These are phyloP conservation scores for Phlebiopsis flavidoalba DNA, from an alignment of 768 basidiomycete genomes.

Conservation along the genomic window DNA sequence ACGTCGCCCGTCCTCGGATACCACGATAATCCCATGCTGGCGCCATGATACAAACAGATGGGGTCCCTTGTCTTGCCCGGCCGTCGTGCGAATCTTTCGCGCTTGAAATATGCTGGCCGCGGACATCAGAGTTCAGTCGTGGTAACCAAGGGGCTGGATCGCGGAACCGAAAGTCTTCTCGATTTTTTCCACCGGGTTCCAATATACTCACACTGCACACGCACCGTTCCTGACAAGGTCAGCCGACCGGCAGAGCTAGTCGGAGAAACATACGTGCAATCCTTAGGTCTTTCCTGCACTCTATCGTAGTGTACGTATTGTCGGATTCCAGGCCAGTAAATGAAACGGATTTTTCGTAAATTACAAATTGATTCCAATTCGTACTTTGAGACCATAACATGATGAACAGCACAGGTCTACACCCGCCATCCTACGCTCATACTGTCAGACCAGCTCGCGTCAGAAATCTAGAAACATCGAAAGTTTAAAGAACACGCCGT, in stretches of 20 bases:
- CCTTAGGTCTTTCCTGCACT: too few species aligned
- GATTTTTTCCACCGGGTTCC: background rate
- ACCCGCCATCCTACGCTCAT: background rate
- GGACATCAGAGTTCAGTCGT: background rate
- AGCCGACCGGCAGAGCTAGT: background rate
- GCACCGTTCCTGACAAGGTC: background rate
- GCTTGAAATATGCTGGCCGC: too few species aligned
- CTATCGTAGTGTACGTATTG: background rate
- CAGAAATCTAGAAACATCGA: background rate
- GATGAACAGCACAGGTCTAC: conserved; percentile 2
- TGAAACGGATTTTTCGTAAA: conserved; percentile 3
- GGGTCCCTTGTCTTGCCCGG: background rate
- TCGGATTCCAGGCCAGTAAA: background rate
- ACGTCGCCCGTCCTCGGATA: background rate
- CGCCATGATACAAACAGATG: background rate
- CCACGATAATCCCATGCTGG: too few species aligned
- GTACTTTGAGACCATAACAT: conserved; percentile 1
- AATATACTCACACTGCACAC: background rate
- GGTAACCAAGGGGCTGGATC: background rate
- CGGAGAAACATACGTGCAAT: background rate
- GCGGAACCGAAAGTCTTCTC: background rate
- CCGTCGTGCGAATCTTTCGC: background rate
- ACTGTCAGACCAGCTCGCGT: background rate
- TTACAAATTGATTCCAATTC: conserved; percentile 5
- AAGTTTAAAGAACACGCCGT: conserved; percentile 3